Conservation (phyloP, 352 stramenopile species). For the Pythium rhizo-oryzae region DNA sequence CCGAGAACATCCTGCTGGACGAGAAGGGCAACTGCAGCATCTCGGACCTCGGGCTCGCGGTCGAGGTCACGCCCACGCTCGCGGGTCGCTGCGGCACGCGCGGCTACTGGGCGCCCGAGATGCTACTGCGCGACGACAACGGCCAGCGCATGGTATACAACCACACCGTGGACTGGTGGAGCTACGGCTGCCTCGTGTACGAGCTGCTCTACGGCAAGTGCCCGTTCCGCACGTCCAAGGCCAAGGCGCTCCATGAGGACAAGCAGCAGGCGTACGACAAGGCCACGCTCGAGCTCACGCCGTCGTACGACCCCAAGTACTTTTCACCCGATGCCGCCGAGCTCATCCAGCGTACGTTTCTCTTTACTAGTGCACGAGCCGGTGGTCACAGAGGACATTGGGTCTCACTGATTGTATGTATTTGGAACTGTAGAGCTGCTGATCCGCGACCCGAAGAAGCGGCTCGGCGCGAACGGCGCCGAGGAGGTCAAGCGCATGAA, state of each 20-base stretch:
- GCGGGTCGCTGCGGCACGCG: constrained; percentile 73
- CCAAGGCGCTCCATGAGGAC: constrained; percentile 91
- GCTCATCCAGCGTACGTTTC: constrained; percentile 70
- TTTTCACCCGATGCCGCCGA: constrained; percentile 78
- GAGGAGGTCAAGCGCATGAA: constrained; percentile 81
- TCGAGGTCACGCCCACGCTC: constrained; percentile 91
- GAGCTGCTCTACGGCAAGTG: constrained; percentile 97
- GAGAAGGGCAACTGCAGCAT: constrained; percentile 96
- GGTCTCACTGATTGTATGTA: not conserved
- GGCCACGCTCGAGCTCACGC: constrained; percentile 75
- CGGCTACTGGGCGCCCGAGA: constrained; percentile 97
- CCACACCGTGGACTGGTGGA: constrained; percentile 97
- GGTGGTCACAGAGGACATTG: not conserved
- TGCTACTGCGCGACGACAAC: constrained; percentile 90
- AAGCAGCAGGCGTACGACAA: constrained; percentile 90
- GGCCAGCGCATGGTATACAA: constrained; percentile 95
- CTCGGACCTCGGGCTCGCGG: constrained; percentile 96
- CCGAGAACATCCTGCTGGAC: constrained; percentile 87
- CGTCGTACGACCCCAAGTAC: constrained; percentile 78
- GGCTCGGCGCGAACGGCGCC: constrained; percentile 66
- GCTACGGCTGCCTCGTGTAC: constrained; percentile 97
- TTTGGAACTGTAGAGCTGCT: constrained; percentile 57
- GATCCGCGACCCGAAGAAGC: constrained; percentile 70
- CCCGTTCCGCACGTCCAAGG: constrained; percentile 96
- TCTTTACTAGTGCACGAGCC: constrained; percentile 12